Percentiles rank a stretch among this genome's conserved stretches.
phyloP scores from a whole-genome alignment of 148 eudicot species.

The Camellia sinensis region DNA sequence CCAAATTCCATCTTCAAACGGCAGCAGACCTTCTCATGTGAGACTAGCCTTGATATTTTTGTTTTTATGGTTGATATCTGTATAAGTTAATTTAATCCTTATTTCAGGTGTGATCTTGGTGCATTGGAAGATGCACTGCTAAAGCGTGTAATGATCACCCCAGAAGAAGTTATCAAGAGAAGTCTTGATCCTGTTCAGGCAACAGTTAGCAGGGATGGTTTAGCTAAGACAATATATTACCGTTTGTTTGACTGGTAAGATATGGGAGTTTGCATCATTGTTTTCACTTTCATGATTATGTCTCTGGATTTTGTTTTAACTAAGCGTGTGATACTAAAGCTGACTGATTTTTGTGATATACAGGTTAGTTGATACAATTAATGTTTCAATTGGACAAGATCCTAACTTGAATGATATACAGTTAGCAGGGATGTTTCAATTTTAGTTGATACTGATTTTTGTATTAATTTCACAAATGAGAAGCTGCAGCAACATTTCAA shows the following conservation, averaged over 20 bases:
- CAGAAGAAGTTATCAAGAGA: conserved; percentile 88
- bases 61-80: conserved; percentile 13
- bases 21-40: conserved; percentile 80
- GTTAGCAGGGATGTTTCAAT: too few species aligned
- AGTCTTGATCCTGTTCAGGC: conserved; percentile 81
- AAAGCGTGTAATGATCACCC: conserved; percentile 91
- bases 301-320: not conserved
- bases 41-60: conserved; percentile 17
- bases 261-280: not conserved
- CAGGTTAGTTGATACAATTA: conserved; percentile 91
- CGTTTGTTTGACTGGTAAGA: conserved; percentile 88
- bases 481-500: conserved; percentile 98
- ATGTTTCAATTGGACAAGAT: conserved; percentile 92
- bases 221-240: conserved; percentile 80
- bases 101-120: conserved; percentile 63
- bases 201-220: conserved; percentile 80
- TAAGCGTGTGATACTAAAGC: conserved; percentile 3
- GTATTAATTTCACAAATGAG: conserved; percentile 96
- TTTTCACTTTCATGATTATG: not conserved
- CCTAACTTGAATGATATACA: conserved; percentile 73
- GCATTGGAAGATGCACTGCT: conserved; percentile 78
- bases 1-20: conserved; percentile 75
- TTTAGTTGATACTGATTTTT: too few species aligned
- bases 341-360: conserved; percentile 12
- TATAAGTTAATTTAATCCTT: conserved; percentile 6